phyloP scores from a whole-genome alignment of 2,329 filamentous ascomycete genomes.

The Cyphellophora attinorum region DNA sequence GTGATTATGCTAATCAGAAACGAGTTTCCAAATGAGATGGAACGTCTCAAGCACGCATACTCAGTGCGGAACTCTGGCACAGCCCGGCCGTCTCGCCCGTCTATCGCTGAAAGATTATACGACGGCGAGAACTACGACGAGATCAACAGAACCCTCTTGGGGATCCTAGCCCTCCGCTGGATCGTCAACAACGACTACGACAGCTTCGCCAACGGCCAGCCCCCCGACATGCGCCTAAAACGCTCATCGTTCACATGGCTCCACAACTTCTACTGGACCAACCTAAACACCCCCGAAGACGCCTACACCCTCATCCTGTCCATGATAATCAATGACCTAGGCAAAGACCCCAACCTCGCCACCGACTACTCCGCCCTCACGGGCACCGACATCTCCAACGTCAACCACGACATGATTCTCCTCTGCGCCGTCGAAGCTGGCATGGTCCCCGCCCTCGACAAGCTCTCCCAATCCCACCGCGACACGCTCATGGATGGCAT shows the following conservation, averaged over 20 bases:
- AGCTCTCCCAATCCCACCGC: conserved; percentile 12
- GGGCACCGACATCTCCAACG: conserved; percentile 7
- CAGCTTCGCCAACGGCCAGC: conserved; percentile 21
- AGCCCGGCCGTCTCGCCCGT: conserved; percentile 7
- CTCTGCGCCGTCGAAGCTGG: conserved; percentile 20
- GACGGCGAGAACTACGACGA: conserved; percentile 23
- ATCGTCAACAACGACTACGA: conserved; percentile 24
- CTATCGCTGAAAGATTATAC: conserved; percentile 23
- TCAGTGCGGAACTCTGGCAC: conserved; percentile 7
- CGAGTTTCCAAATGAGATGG: conserved; percentile 21
- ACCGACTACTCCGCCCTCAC: conserved; percentile 10
- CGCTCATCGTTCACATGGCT: conserved; percentile 22
- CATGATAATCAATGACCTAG: conserved; percentile 28
- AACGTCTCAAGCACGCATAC: conserved; percentile 21
- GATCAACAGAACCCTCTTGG: conserved; percentile 29
- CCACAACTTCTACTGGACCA: conserved; percentile 12
- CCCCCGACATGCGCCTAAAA: conserved; percentile 16
- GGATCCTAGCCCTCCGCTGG: conserved; percentile 29
- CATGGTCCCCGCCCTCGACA: conserved; percentile 20
- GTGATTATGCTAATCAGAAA: conserved; percentile 18
- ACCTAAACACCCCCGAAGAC: conserved; percentile 13
- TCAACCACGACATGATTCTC: conserved; percentile 25
- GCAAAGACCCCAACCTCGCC: conserved; percentile 26
- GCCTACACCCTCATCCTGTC: conserved; percentile 24
- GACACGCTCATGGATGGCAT: conserved; percentile 23